phyloP scores from a whole-genome alignment of 805 yeast species.

The Spathaspora passalidarum region DNA sequence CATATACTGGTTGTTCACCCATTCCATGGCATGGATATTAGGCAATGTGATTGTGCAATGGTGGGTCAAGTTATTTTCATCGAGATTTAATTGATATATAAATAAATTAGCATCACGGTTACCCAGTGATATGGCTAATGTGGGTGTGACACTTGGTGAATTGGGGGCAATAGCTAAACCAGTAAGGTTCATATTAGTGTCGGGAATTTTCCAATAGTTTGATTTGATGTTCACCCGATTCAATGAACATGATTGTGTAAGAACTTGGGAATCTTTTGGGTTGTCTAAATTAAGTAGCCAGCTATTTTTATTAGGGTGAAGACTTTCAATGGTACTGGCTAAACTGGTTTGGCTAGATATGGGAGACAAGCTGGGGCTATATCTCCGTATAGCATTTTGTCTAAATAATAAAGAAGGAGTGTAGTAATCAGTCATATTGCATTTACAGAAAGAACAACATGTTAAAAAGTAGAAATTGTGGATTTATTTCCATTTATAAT shows the following conservation, averaged over 20 bases:
- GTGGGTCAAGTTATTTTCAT: conserved; percentile 47
- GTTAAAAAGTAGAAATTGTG: neutral
- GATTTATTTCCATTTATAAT: neutral
- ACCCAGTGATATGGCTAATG: conserved; percentile 54
- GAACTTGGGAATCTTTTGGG: conserved; percentile 27
- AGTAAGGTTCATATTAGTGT: conserved; percentile 42
- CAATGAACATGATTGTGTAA: conserved; percentile 41
- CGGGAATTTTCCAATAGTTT: conserved; percentile 46
- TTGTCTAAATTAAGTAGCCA: conserved; percentile 31
- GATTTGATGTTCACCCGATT: conserved; percentile 40
- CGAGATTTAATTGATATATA: conserved; percentile 45
- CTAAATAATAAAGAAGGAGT: conserved; percentile 42
- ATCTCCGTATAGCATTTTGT: conserved; percentile 37
- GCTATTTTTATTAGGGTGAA: conserved; percentile 8
- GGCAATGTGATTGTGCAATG: conserved; percentile 59
- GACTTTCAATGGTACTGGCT: neutral
- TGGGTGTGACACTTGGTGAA: conserved; percentile 21
- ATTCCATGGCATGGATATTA: conserved; percentile 49
- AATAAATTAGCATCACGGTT: conserved; percentile 43
- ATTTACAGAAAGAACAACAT: neutral
- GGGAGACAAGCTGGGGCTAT: conserved; percentile 19
- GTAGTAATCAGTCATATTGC: conserved; percentile 29
- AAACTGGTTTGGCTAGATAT: conserved; percentile 16
- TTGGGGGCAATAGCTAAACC: conserved; percentile 32
- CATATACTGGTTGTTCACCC: conserved; percentile 45